Evolutionary conservation across 768 basidiomycete species (phyloP).

Genomic region (Coprinopsis strossmayeri): DNA sequence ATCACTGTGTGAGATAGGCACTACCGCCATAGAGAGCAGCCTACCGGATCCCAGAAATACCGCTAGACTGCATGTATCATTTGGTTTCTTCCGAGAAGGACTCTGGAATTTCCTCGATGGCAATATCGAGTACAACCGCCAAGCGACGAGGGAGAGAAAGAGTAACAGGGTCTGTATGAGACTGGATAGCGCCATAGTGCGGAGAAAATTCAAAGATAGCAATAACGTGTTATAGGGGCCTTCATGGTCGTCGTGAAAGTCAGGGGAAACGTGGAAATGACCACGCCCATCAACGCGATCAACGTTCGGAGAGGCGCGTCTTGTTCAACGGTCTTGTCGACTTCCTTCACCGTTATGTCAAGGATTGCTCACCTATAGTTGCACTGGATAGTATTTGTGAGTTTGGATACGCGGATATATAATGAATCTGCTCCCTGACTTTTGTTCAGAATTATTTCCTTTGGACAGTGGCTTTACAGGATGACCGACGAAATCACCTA

Average conservation of each 20-base stretch:
- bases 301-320: background rate
- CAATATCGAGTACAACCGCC: constrained; percentile 27
- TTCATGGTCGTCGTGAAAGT: background rate
- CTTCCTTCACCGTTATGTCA: no score
- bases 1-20: constrained; percentile 6
- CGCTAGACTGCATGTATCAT: constrained; percentile 44
- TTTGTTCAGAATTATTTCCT: background rate
- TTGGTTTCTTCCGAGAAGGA: constrained; percentile 3
- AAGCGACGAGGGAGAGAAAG: constrained; percentile 11
- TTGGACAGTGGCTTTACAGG: no score
- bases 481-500: constrained; percentile 14
- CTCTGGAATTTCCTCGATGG: constrained; percentile 10
- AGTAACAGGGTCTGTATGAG: background rate
- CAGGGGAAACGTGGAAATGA: background rate
- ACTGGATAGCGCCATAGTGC: background rate
- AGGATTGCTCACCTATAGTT: no score
- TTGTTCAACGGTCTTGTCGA: no score
- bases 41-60: constrained; percentile 93
- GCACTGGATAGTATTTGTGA: no score
- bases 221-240: no score
- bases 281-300: constrained; percentile 7
- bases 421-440: no score
- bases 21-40: constrained; percentile 15
- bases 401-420: no score
- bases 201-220: no score